Percentiles rank a stretch among this genome's conserved stretches.
phyloP scores from a whole-genome alignment of 208 protist genomes.

The Leishmania tropica region DNA sequence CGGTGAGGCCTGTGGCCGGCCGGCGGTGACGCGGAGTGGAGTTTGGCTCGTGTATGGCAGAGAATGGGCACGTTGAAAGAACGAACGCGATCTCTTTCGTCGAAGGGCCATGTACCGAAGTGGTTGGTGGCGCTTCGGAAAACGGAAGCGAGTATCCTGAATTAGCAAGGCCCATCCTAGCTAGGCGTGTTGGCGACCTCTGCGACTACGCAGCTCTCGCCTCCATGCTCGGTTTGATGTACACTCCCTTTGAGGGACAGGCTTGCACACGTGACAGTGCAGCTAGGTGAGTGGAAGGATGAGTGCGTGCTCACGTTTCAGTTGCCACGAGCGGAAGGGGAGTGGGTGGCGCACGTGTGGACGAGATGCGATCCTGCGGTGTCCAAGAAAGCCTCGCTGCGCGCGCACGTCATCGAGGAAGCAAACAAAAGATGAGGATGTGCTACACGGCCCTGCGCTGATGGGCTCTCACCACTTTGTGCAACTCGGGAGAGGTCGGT shows the following conservation, averaged over 20 bases:
- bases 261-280: neutral
- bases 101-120: neutral
- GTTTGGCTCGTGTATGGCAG: neutral
- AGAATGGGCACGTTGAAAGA: neutral
- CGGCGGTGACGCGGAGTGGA: neutral
- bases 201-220: neutral
- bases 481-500: neutral
- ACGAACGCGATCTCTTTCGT: neutral
- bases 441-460: neutral
- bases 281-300: neutral
- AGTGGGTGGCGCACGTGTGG: no score
- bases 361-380: no score
- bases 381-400: neutral
- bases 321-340: neutral
- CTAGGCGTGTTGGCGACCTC: no score
- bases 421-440: neutral
- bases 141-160: neutral
- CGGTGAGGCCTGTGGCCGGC: neutral
- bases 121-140: neutral
- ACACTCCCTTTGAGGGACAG: no score
- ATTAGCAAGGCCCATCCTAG: no score
- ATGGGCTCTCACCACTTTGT: neutral
- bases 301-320: neutral
- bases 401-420: neutral
- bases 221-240: neutral